Evolutionary conservation across 1,284 basidiomycete species (phyloP).

Genomic region (Moniliophthora roreri): DNA sequence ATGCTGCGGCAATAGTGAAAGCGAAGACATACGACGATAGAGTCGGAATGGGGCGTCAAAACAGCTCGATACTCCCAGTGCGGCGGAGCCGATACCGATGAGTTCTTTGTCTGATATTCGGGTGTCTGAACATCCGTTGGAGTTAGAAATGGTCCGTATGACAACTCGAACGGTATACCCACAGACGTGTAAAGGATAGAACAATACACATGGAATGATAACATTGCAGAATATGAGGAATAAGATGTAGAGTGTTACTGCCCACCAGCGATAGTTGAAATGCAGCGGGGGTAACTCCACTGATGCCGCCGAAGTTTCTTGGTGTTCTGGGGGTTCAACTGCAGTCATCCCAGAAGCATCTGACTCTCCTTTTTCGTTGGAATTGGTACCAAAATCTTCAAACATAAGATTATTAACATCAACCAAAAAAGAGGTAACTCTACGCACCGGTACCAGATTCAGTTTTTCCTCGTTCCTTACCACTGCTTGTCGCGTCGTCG

Average conservation of each 20-base stretch:
- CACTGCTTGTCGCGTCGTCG: no score
- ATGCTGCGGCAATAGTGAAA: not conserved
- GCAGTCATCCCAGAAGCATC: no score
- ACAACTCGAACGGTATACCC: constrained; percentile 5
- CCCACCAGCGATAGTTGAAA: constrained; percentile 8
- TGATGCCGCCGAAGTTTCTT: no score
- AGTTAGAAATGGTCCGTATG: not conserved
- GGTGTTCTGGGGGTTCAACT: no score
- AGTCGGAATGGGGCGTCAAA: constrained; percentile 30
- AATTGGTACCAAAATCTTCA: no score
- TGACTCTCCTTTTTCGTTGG: no score
- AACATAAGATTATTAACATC: no score
- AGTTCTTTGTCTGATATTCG: constrained; percentile 21
- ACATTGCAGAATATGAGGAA: constrained; percentile 29
- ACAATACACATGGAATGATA: constrained; percentile 25
- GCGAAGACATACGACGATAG: constrained; percentile 23
- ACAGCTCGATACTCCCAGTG: constrained; percentile 29
- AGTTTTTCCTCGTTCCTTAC: no score
- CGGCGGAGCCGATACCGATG: constrained; percentile 28
- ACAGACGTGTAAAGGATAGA: constrained; percentile 26
- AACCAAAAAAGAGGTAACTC: no score
- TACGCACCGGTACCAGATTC: no score
- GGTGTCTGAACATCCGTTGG: constrained; percentile 18
- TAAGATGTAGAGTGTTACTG: constrained; percentile 18
- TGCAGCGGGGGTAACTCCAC: not conserved